Evolutionary conservation across 2,329 filamentous ascomycete species (phyloP), one percentile per base, ranked within the genome.

Genomic region (Moelleriella libera): DNA sequence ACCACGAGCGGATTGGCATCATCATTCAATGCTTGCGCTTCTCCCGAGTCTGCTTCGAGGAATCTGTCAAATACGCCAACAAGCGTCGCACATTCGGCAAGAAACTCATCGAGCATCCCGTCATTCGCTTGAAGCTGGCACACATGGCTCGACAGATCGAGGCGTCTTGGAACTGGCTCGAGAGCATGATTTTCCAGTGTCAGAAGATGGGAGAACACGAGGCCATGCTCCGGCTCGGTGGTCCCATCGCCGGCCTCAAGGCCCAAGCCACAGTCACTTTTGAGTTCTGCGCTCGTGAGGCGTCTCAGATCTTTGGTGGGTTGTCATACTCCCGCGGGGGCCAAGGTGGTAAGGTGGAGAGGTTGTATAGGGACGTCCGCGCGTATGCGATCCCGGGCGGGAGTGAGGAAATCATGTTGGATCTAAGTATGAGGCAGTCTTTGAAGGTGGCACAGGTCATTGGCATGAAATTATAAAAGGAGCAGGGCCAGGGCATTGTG

Each of bases 111-210:
- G 85, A 96, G 55, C 92, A 98, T 68, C 88, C 90, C 4, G 92
- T 97, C 58, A 97, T 97, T 67, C 88, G 92, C 9, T 81, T 96
- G 70, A 97, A 97, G 74, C 83, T 98, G 42, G 92, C 92, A 2
- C 86, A 97, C 68, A 98, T 98, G 92, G 90, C 88, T 3, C 83
- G 92, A 49, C 92, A 97, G 70, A 94, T 97, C 64, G 92, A 98
- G 69, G 88, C 92, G 29, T 86, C 82, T n/a, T 92, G 92, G 71
- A 85, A 85, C 68, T 98, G 92, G 92, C 78, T 97, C 49, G 92
- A 98, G 74, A 94, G 87, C 64, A 71, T 97, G 52, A 82, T 97
- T 65, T 96, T 80, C 73, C 92, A 98, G 69, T 92, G 87, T 70
- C 71, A 88, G 68, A 81, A 81, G 68, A 97, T 97, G 90, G 80